phyloP scores from a whole-genome alignment of 2,329 filamentous ascomycete species.

The Diaporthe caulivora region DNA sequence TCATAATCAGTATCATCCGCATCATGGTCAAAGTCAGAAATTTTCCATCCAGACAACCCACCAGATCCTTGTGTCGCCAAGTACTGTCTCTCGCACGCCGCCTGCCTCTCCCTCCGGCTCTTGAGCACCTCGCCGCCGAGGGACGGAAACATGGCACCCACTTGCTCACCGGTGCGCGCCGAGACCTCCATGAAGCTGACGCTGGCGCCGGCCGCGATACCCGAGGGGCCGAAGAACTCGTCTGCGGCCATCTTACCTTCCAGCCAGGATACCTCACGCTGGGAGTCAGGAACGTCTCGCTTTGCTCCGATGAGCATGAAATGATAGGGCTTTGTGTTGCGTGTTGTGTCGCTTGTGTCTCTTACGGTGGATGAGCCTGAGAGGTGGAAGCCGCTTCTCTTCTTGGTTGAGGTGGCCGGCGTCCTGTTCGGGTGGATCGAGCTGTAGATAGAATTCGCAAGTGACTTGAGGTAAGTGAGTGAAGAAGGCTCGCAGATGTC shows the following conservation, averaged over 20 bases:
- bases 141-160: constrained; percentile 50
- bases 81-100: not conserved
- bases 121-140: constrained; percentile 51
- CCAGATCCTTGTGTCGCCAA: not conserved
- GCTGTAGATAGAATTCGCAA: constrained; percentile 24
- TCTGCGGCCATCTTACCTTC: constrained; percentile 45
- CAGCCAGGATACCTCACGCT: constrained; percentile 48
- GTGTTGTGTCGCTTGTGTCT: not conserved
- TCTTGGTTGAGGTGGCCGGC: not conserved
- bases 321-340: constrained; percentile 45
- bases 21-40: constrained; percentile 29
- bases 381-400: constrained; percentile 20
- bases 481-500: constrained; percentile 47
- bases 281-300: constrained; percentile 48
- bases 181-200: constrained; percentile 51
- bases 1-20: constrained; percentile 27
- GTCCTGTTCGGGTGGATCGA: constrained; percentile 21
- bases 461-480: constrained; percentile 41
- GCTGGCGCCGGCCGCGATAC: constrained; percentile 41
- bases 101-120: constrained; percentile 40
- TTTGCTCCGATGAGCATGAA: constrained; percentile 53
- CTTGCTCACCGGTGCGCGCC: constrained; percentile 51
- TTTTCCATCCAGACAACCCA: constrained; percentile 31
- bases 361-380: constrained; percentile 18
- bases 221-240: constrained; percentile 39